phyloP scores from a whole-genome alignment of 75 land plant species.

The Pinus albicaulis region DNA sequence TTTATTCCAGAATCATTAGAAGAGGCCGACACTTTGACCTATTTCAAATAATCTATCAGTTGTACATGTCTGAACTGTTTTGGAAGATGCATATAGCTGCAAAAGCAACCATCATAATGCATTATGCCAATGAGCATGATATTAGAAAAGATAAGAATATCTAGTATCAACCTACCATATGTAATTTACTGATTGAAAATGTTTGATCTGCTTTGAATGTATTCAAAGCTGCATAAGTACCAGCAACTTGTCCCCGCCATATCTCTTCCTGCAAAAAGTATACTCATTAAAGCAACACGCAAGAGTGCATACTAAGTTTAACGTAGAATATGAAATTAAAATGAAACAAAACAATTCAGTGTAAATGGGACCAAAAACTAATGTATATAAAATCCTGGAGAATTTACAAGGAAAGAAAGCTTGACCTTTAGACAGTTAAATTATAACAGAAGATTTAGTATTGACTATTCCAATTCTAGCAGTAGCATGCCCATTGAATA shows the following conservation, averaged over 20 bases:
- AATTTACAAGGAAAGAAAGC: not conserved
- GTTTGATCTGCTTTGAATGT: conserved; percentile 76
- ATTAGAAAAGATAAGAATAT: not conserved
- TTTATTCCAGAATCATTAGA: not conserved
- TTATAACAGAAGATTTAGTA: not conserved
- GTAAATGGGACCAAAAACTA: too few relatives aligned
- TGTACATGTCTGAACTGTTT: not conserved
- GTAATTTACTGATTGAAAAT: conserved; percentile 50
- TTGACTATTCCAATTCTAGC: not conserved
- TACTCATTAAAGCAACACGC: not conserved
- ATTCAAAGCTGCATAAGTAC: conserved; percentile 50
- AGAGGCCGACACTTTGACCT: not conserved
- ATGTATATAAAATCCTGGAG: not conserved
- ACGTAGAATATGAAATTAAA: too few relatives aligned
- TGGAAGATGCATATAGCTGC: not conserved
- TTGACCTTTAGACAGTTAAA: not conserved
- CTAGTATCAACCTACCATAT: conserved; percentile 36
- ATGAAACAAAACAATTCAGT: too few relatives aligned
- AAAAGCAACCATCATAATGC: not conserved
- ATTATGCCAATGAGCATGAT: not conserved
- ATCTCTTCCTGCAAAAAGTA: conserved; percentile 43
- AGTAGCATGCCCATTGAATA: not conserved
- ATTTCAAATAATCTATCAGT: not conserved
- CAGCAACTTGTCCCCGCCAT: conserved; percentile 85
- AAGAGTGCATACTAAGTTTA: not conserved